phyloP scores from a whole-genome alignment of 495 filamentous ascomycete species.

The Gamarada debralockiae region DNA sequence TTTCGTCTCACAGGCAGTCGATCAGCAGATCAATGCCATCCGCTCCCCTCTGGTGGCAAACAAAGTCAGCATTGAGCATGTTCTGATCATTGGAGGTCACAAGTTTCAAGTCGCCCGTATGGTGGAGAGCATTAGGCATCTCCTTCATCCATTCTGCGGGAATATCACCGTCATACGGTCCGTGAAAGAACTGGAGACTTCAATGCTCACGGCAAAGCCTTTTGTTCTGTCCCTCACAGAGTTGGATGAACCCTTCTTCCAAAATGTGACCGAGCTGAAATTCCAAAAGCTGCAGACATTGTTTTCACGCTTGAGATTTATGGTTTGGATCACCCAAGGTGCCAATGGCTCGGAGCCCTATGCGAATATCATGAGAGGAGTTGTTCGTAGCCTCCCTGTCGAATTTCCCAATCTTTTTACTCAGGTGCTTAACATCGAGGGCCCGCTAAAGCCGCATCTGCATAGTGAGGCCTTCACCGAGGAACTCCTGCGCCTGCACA shows the following conservation, averaged over 20 bases:
- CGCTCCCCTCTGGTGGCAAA: neutral
- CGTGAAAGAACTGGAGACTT: neutral
- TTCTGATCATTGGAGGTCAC: neutral
- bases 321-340: neutral
- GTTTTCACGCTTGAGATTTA: neutral
- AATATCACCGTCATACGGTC: neutral
- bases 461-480: no score
- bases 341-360: neutral
- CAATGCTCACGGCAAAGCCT: neutral
- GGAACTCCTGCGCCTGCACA: no score
- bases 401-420: no score
- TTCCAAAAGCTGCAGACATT: neutral
- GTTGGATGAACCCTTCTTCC: neutral
- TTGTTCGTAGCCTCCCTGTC: no score
- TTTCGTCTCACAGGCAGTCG: neutral
- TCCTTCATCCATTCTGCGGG: neutral
- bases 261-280: neutral
- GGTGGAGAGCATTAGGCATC: neutral
- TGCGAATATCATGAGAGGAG: neutral
- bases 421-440: no score
- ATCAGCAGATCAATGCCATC: neutral
- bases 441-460: no score
- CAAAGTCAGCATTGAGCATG: neutral
- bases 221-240: neutral
- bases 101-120: neutral